Base-by-base conservation (phyloP, 2,329 filamentous ascomycete species). In the Trichoderma sp. region DNA sequence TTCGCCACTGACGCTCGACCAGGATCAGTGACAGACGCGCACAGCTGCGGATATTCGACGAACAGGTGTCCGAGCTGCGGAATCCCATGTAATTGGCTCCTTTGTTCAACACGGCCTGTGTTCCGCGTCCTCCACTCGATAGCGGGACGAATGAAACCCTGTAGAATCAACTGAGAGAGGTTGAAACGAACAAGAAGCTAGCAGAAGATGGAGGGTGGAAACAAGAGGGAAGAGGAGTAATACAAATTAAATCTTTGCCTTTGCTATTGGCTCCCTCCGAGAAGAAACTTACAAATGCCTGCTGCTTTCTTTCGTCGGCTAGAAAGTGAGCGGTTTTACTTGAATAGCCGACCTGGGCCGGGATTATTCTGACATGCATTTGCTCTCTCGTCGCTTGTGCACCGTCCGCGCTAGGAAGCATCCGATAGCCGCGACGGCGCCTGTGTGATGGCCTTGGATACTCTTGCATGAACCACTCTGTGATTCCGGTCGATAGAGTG, bases 341-440 rank as follows among this genome's bases (percentile, higher is more conserved):
- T 53, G 45, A 14, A 56, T 56, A 56, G 50, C 50, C 50, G 50
- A 60, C 56, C 56, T 31, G 12, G 56, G 24, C 56, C 18, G 56
- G 56, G 56, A 14, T 56, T 14, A 56, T 24, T 56, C 50, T 56
- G 21, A 56, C 50, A 56, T 24, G 50, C 50, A 56, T 56, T 53
- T 21, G 45, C 45, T 50, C 45, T 53, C 9, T 53, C 45, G 45
- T 53, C 45, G 45, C 45, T 53, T 53, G 53, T 72, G 41, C 38
- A 63, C 29, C 33, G 4, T 60, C 45, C 45, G 71, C 71, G 71
- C 71, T 74, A 67, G 63, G 45, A 67, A 35, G 31, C 63, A 12
- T 74, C 71, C 71, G 71, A 74, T 74, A 74, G 63, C 71, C 71
- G 71, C 71, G 62, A 74, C 31, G 62, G 71, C 71, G 71, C 63